A percentile compares a stretch with the other conserved stretches of the same genome.
phyloP scores from a whole-genome alignment of 306 rosid species.

The Myrica gale region DNA sequence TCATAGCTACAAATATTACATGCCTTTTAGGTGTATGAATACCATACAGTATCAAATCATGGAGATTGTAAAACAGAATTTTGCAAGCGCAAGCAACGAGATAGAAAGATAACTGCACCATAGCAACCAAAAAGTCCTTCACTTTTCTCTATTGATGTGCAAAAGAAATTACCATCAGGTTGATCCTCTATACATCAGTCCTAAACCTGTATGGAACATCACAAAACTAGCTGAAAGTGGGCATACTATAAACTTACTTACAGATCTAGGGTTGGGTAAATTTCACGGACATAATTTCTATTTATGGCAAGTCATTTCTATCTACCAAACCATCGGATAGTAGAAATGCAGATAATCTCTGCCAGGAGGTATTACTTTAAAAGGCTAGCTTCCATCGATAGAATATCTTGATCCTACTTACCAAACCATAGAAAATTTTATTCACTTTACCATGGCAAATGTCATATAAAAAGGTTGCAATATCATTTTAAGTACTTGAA shows the following conservation, averaged over 20 bases:
- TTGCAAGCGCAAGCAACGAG: neutral
- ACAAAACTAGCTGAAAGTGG: neutral
- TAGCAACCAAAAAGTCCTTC: neutral
- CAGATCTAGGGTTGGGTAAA: neutral
- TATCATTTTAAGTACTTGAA: neutral
- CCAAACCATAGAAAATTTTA: neutral
- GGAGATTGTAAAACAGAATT: constrained; percentile 1
- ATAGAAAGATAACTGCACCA: neutral
- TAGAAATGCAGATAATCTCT: neutral
- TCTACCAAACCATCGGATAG: neutral
- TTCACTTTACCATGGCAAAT: neutral
- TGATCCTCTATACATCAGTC: neutral
- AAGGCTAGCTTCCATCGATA: neutral
- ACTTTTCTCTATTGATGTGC: neutral
- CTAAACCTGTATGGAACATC: neutral
- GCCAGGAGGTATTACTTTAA: neutral
- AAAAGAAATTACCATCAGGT: neutral
- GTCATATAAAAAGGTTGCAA: neutral
- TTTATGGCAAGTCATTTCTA: too few relatives aligned
- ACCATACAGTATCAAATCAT: constrained; percentile 19
- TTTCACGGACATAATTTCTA: neutral
- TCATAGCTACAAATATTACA: constrained; percentile 58
- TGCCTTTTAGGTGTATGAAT: constrained; percentile 10
- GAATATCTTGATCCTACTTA: neutral
- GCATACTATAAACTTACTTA: neutral